phyloP scores from a whole-genome alignment of 768 basidiomycete species.

The Pisolithus tinctorius region DNA sequence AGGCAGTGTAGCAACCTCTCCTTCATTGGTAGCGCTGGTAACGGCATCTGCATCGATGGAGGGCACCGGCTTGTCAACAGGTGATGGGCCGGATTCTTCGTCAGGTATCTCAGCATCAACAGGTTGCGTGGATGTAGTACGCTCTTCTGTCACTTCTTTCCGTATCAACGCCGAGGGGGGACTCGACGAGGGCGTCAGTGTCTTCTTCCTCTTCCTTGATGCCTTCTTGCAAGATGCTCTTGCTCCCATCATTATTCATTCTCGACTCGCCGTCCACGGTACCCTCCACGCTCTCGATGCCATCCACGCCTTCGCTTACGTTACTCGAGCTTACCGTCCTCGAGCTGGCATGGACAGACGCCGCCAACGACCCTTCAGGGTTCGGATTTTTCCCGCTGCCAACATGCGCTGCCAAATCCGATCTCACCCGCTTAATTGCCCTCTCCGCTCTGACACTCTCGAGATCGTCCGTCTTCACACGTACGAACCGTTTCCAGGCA shows the following conservation, averaged over 20 bases:
- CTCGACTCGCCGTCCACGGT: constrained; percentile 18
- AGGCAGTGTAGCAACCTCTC: constrained; percentile 23
- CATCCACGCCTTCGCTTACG: constrained; percentile 27
- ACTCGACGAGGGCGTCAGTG: background rate
- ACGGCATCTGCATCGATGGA: constrained; percentile 15
- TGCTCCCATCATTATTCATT: constrained; percentile 11
- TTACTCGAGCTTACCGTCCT: constrained; percentile 23
- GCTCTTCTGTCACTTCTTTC: constrained; percentile 5
- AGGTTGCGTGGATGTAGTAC: background rate
- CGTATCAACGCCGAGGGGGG: constrained; percentile 6
- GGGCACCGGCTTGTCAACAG: background rate
- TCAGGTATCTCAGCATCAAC: constrained; percentile 1
- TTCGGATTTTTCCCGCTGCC: constrained; percentile 23
- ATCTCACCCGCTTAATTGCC: constrained; percentile 81
- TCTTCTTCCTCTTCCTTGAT: constrained; percentile 24
- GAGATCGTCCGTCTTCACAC: constrained; percentile 80
- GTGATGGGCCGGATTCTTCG: constrained; percentile 1
- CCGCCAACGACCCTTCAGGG: constrained; percentile 11
- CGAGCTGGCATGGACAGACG: constrained; percentile 9
- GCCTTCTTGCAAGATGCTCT: constrained; percentile 13
- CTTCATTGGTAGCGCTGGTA: constrained; percentile 18
- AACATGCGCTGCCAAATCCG: constrained; percentile 73
- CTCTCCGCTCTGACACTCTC: constrained; percentile 83
- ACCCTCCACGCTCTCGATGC: constrained; percentile 24
- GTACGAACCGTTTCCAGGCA: constrained; percentile 81